Conservation (phyloP, 139 green algal species). For the Edaphochlamys debaryana region DNA sequence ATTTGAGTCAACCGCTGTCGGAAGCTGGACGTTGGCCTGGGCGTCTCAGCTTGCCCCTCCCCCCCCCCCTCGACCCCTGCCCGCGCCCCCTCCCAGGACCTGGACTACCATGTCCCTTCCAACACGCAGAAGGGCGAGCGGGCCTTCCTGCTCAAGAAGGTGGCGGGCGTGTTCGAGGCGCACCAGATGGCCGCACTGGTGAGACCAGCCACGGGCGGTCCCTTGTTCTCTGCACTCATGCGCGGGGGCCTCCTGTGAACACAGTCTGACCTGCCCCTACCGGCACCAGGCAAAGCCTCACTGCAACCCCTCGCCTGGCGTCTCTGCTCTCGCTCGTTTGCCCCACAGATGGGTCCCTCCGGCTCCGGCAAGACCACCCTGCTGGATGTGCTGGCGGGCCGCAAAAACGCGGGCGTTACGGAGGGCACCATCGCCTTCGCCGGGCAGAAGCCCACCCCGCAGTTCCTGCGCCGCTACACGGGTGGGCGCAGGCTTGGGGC, state of each 20-base stretch:
- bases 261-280: too few species aligned
- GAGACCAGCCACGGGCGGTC: neutral
- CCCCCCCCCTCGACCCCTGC: neutral
- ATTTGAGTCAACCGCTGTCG: neutral
- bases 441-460: slow-evolving; percentile 65
- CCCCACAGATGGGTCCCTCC: slow-evolving; percentile 68
- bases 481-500: slow-evolving; percentile 58
- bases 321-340: neutral
- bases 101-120: slow-evolving; percentile 59
- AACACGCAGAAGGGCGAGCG: slow-evolving; percentile 62
- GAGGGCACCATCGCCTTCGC: slow-evolving; percentile 76
- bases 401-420: slow-evolving; percentile 60
- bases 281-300: too few species aligned
- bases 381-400: slow-evolving; percentile 71
- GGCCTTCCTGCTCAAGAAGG: slow-evolving; percentile 65
- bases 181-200: slow-evolving; percentile 79
- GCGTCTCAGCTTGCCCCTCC: neutral
- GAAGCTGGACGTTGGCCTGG: neutral
- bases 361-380: slow-evolving; percentile 77
- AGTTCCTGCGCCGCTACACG: slow-evolving; percentile 81
- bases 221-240: neutral
- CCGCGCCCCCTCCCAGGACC: slow-evolving; percentile 10
- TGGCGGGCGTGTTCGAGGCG: slow-evolving; percentile 72
- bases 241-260: too few species aligned
- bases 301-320: too few species aligned